Evolutionary conservation across 768 basidiomycete species (phyloP), one percentile per base, ranked within the genome.

Genomic region (Calocera viscosa): DNA sequence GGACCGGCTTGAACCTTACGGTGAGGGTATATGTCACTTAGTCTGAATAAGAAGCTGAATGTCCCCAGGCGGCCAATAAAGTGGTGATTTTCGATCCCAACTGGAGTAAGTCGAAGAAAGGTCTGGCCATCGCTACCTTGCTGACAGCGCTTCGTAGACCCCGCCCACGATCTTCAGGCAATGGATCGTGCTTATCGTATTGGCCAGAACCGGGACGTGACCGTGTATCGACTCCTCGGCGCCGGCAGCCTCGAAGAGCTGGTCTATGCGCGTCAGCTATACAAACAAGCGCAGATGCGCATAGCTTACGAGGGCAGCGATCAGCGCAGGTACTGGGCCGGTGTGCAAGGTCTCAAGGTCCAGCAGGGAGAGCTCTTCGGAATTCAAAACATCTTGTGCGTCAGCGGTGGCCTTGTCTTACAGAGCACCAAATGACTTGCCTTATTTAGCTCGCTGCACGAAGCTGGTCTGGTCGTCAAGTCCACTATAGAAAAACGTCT

Each of bases 201-300:
- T 68, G 93, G 93, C 16, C 93, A 95, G 75, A 85, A 82, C 1
- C 86, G 91, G 22, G 87, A 94, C 71, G 93, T 95, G 24, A 80
- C 83, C 0, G 91, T 94, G 1, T 91, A 86, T 72, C 83, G 93
- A 38, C 80, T 95, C 7, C 79, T 95, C 17, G 91, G 89, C 0
- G 90, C 91, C 1, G 92, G 93, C 1, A 26, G 41, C 7, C 81
- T 94, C 14, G 91, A 94, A 72, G 91, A 94, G 73, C 76, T 91
- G 47, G 91, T 93, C 22, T 93, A 93, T 71, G 89, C 89, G 0
- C 84, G 91, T 14, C 92, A 94, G 73, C 83, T 95, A 24, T 94
- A 94, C 77, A 94, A 94, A 74, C 91, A 93, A 70, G 93, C 94
- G 73, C 89, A 91, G 72, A 92, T 92, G 89, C 84, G 85, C n/a